Conservation (phyloP, 306 rosid species). For the Cajanus cajan region DNA sequence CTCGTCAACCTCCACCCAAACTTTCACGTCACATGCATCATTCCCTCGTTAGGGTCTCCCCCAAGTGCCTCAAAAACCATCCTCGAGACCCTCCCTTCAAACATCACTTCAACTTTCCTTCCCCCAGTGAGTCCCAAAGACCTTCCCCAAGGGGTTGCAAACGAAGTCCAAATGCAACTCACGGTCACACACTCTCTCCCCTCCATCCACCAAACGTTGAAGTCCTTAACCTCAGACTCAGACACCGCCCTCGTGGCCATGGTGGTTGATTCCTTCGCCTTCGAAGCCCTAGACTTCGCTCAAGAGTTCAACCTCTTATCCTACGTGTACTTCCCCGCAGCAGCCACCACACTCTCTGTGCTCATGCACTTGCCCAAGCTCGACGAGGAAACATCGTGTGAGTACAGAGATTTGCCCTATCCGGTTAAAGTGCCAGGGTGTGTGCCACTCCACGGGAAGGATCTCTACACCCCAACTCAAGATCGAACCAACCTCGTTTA, state of each 20-base stretch:
- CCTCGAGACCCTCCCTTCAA: slow-evolving; percentile 22
- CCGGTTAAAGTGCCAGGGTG: slow-evolving; percentile 24
- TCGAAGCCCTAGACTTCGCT: background rate
- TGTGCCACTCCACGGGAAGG: background rate
- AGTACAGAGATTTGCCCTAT: background rate
- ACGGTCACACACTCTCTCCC: slow-evolving; percentile 3
- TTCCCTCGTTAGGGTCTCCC: slow-evolving; percentile 21
- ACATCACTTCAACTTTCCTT: slow-evolving; percentile 8
- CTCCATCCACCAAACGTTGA: background rate
- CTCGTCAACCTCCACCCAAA: slow-evolving; percentile 21
- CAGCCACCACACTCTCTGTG: slow-evolving; percentile 8
- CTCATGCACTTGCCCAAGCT: background rate
- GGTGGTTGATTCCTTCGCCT: background rate
- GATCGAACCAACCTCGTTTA: background rate
- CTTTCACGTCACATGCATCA: slow-evolving; percentile 19
- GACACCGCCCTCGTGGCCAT: slow-evolving; percentile 2
- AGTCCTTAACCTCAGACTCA: background rate
- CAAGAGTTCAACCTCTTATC: slow-evolving; percentile 22
- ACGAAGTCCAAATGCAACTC: background rate
- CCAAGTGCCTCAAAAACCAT: background rate
- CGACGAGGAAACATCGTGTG: slow-evolving; percentile 30
- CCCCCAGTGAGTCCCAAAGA: background rate
- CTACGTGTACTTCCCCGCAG: background rate
- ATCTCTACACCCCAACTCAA: background rate
- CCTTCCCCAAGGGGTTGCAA: background rate